These are phyloP conservation scores for Leucocoprinus leucothites DNA, from an alignment of 768 basidiomycete species.

Conservation along the genomic window DNA sequence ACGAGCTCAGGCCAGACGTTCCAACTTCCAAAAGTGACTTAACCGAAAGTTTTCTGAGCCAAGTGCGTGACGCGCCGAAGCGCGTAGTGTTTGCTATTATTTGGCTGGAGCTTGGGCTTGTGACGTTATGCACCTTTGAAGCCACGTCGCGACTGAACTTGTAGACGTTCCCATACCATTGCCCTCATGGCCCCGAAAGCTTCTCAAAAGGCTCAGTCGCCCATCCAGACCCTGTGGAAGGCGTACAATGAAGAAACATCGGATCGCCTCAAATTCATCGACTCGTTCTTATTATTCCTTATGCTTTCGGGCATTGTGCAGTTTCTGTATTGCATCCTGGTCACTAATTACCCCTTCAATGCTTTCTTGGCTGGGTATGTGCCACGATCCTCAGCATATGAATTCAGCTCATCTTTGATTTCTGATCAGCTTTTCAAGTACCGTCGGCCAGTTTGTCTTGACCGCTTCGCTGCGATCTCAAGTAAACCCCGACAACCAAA, in stretches of 20 bases:
- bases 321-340: constrained; percentile 86
- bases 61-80: constrained; percentile 5
- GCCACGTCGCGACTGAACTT: constrained; percentile 29
- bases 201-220: constrained; percentile 24
- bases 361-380: constrained; percentile 94
- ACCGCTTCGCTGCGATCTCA: constrained; percentile 90
- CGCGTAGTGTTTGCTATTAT: constrained; percentile 26
- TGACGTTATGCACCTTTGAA: constrained; percentile 5
- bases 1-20: constrained; percentile 4
- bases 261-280: constrained; percentile 88
- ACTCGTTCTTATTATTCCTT: constrained; percentile 88
- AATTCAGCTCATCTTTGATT: constrained; percentile 3
- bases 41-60: constrained; percentile 14
- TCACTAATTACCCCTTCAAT: constrained; percentile 96
- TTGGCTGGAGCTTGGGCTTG: constrained; percentile 22
- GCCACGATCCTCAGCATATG: background rate
- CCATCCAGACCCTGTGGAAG: constrained; percentile 59
- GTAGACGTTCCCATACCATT: constrained; percentile 1
- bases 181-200: constrained; percentile 34
- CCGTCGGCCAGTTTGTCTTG: constrained; percentile 95
- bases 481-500: constrained; percentile 81
- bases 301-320: constrained; percentile 88
- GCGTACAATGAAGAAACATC: constrained; percentile 79
- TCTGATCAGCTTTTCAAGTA: constrained; percentile 75
- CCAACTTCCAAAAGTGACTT: background rate